Evolutionary conservation across 768 basidiomycete species (phyloP), one percentile per base, ranked within the genome.

Genomic region (Sporobolomyces pararoseus): DNA sequence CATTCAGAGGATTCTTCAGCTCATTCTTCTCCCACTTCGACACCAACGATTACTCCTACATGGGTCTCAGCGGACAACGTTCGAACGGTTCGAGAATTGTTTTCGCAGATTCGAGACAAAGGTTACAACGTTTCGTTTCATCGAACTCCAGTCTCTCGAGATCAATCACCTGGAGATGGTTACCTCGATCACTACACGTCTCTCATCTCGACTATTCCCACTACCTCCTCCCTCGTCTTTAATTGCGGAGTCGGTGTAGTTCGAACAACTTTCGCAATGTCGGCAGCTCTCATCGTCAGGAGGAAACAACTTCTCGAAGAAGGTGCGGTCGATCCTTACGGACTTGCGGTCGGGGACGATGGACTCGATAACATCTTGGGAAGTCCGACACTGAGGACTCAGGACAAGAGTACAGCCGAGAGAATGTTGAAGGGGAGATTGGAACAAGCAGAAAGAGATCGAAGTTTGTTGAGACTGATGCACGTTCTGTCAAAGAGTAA

Each of bases 201-300:
- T 4, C 87, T 95, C 39, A 88, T 99, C 67, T 85, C 86, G 71
- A 80, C 84, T 46, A 85, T 88, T 0, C 94, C 95, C 3, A 80
- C 88, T 5, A 82, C 82, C 23, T 92, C 91, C 0, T 87, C 89
- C 0, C 82, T 98, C 25, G 89, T 98, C 6, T 97, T 98, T 79
- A 92, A 89, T 57, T 97, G 95, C 78, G 95, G 96, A 37, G 92
- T 95, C 87, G 96, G 96, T 52, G 91, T 91, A 3, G 94, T 97
- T 1, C 85, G 95, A 25, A 80, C 78, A 70, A 97, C 94, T 0
- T 98, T 96, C 77, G 92, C 91, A 4, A 98, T 98, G 96, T 85
- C 88, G n/a, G 90, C 92, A 10, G 93, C 95, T 0, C 86, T 87
- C 65, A 83, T 99, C 42, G 83, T 97, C 2, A 83, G 95, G 50